Conservation (phyloP, 1,139 yeast species). For the Pichia sp. region DNA sequence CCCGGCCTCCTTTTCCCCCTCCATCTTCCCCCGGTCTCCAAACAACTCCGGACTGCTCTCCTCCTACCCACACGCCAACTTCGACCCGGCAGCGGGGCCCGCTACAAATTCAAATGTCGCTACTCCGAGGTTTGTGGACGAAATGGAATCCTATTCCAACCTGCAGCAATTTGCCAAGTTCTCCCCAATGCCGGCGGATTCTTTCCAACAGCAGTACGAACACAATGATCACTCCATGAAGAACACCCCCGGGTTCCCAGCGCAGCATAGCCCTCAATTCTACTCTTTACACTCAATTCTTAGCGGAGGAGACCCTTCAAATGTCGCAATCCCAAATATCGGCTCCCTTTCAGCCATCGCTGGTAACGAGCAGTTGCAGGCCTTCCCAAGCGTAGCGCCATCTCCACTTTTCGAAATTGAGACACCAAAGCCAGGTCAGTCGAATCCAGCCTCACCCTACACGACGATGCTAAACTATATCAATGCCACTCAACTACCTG, state of each 20-base stretch:
- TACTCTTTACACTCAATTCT: not conserved
- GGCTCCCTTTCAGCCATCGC: not conserved
- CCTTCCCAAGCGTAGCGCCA: not conserved
- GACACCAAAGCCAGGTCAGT: conserved; percentile 5
- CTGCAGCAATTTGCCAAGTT: conserved; percentile 8
- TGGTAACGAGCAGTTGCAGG: not conserved
- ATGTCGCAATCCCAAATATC: not conserved
- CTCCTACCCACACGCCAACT: conserved; percentile 1
- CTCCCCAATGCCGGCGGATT: conserved; percentile 6
- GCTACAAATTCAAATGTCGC: not conserved
- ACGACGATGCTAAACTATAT: not conserved
- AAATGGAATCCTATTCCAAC: conserved; percentile 5
- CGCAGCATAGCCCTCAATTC: not conserved
- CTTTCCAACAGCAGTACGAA: not conserved
- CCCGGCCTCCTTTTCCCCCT: conserved; percentile 5
- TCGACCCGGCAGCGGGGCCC: not conserved
- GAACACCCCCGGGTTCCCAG: not conserved
- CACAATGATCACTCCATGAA: not conserved
- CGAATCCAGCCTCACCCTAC: conserved; percentile 13
- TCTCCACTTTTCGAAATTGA: conserved; percentile 7
- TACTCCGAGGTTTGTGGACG: conserved; percentile 13
- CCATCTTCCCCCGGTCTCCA: conserved; percentile 15
- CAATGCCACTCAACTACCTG: not conserved
- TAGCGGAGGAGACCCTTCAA: not conserved
- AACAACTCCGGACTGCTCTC: conserved; percentile 8